Conservation (phyloP, 169 alveolate genomes). For the Eimeria praecox region DNA sequence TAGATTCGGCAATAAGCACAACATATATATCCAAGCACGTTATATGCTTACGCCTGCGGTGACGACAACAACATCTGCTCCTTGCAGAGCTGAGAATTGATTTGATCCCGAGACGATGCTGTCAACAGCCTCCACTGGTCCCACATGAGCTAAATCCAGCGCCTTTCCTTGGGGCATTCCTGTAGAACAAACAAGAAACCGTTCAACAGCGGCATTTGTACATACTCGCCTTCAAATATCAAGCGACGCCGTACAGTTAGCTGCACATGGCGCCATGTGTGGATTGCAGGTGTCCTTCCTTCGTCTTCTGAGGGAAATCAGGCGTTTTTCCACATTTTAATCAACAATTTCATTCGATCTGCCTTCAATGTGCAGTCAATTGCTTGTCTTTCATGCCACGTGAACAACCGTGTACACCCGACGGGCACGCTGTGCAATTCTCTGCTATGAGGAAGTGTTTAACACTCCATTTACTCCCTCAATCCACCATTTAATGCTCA, state of each 20-base stretch:
- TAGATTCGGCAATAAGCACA: too few species aligned
- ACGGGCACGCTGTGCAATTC: background rate
- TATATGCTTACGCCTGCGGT: conserved; percentile 90
- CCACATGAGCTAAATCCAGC: conserved; percentile 88
- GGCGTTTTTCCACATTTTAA: background rate
- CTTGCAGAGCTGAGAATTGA: conserved; percentile 84
- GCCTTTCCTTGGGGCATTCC: conserved; percentile 91
- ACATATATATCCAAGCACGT: background rate
- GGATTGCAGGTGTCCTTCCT: background rate
- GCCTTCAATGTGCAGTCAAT: background rate
- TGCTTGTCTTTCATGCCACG: background rate
- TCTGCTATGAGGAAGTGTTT: background rate
- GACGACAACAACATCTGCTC: conserved; percentile 92
- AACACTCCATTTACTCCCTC: background rate
- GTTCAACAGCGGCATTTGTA: background rate
- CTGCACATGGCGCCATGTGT: too few species aligned
- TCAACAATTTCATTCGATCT: background rate
- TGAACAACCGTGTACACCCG: background rate
- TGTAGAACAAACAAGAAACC: background rate
- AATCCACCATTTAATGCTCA: background rate
- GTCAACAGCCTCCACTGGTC: conserved; percentile 87
- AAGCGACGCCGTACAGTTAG: background rate
- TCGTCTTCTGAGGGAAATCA: background rate
- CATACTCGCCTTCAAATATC: background rate
- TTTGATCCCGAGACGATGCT: conserved; percentile 86